phyloP scores from a whole-genome alignment of 768 basidiomycete species.

The Pisolithus marmoratus region DNA sequence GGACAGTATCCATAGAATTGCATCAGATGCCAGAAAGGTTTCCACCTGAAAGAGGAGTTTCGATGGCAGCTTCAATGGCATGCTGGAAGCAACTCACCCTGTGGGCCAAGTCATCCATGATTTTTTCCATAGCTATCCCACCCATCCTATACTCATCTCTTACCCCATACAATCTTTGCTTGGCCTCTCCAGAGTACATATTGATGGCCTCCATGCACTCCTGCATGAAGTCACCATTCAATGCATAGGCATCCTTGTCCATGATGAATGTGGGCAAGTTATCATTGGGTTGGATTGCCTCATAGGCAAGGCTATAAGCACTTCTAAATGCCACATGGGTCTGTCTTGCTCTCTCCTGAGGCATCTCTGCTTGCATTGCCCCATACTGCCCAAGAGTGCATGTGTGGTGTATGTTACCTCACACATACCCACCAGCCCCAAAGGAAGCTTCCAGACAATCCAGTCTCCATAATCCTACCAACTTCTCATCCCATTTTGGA shows the following conservation, averaged over 20 bases:
- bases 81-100: neutral
- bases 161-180: too few species aligned
- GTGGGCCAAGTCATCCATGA: too few species aligned
- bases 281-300: constrained; percentile 3
- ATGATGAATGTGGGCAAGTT: constrained; percentile 3
- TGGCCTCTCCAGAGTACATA: too few species aligned
- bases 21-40: too few species aligned
- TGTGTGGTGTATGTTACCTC: constrained; percentile 2
- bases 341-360: neutral
- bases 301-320: constrained; percentile 5
- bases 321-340: constrained; percentile 10
- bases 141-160: too few species aligned
- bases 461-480: constrained; percentile 7
- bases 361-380: constrained; percentile 13
- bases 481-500: neutral
- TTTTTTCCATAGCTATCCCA: too few species aligned
- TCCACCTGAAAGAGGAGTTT: too few species aligned
- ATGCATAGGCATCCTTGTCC: constrained; percentile 1
- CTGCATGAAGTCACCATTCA: neutral
- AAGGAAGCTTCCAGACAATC: constrained; percentile 6
- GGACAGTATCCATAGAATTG: too few species aligned
- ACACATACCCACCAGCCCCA: constrained; percentile 4
- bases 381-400: constrained; percentile 7
- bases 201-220: neutral
- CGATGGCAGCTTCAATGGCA: too few species aligned